A percentile compares a stretch with the other conserved stretches of the same genome.
These are phyloP conservation scores for Cadophora luteo-olivacea DNA, from an alignment of 2,329 filamentous ascomycete species.

Conservation along the genomic window DNA sequence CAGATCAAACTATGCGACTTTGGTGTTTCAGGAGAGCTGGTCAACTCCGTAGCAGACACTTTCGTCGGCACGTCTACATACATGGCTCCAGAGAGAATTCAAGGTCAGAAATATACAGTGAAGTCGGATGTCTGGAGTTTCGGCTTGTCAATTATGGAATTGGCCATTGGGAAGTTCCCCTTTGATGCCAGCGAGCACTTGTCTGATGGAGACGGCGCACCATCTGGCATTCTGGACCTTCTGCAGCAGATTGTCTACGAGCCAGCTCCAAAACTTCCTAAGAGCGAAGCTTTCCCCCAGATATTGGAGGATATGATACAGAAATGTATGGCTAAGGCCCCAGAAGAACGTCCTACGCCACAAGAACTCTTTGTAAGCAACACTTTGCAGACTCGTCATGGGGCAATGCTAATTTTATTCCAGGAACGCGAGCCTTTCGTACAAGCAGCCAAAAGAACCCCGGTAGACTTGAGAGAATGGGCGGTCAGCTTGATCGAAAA, in stretches of 20 bases:
- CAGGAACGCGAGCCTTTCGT: constrained; percentile 94
- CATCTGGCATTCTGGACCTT: constrained; percentile 93
- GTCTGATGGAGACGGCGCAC: constrained; percentile 78
- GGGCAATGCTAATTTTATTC: constrained; percentile 24
- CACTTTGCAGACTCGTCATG: constrained; percentile 24
- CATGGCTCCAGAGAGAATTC: constrained; percentile 98
- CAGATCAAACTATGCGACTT: constrained; percentile 98
- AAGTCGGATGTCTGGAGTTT: constrained; percentile 99
- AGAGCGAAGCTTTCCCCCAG: constrained; percentile 95
- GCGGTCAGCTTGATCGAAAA: constrained; percentile 92
- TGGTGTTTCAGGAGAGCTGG: constrained; percentile 95
- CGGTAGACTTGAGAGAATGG: constrained; percentile 93
- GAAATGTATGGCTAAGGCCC: constrained; percentile 90
- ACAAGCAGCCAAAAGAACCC: constrained; percentile 94
- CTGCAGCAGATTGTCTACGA: constrained; percentile 98
- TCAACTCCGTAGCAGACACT: constrained; percentile 97
- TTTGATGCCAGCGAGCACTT: constrained; percentile 79
- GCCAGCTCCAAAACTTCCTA: constrained; percentile 88
- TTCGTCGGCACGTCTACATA: constrained; percentile 99
- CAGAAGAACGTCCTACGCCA: constrained; percentile 87
- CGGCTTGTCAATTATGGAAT: constrained; percentile 91
- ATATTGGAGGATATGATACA: constrained; percentile 98
- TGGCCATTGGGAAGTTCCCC: constrained; percentile 96
- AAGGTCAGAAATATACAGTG: constrained; percentile 95
- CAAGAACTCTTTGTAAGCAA: constrained; percentile 87